These are phyloP conservation scores for Corchorus olitorius DNA, from an alignment of 345 rosid species.

Conservation along the genomic window DNA sequence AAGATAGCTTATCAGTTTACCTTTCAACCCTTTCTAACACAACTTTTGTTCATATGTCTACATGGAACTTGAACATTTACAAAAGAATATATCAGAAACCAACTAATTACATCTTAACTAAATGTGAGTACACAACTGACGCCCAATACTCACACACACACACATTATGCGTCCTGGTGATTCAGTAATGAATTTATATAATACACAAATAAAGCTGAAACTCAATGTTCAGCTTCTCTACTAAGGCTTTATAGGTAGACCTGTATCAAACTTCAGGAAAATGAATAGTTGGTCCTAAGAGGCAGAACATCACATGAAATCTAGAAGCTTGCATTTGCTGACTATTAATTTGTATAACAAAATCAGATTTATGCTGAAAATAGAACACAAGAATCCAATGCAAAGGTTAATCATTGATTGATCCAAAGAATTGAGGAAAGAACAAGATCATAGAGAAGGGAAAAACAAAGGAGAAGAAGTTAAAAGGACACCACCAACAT, in stretches of 20 bases:
- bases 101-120: not conserved
- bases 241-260: not conserved
- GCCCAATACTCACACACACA: not conserved
- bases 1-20: not conserved
- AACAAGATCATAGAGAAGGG: not conserved
- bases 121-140: not conserved
- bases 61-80: not conserved
- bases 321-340: not conserved
- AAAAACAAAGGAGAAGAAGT: not conserved
- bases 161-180: not conserved
- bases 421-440: constrained; percentile 4
- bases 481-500: not conserved
- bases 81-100: not conserved
- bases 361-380: not conserved
- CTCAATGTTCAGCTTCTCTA: not conserved
- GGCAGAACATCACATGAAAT: not conserved
- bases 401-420: not conserved
- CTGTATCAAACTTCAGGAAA: constrained; percentile 4
- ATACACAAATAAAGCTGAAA: not conserved
- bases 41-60: not conserved
- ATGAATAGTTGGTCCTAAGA: constrained; percentile 1
- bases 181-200: not conserved
- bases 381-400: not conserved
- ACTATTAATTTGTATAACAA: not conserved
- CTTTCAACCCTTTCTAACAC: not conserved